Evolutionary conservation across 2,329 filamentous ascomycete species (phyloP), one percentile per base, ranked within the genome.

Genomic region (Fusarium penzigii): DNA sequence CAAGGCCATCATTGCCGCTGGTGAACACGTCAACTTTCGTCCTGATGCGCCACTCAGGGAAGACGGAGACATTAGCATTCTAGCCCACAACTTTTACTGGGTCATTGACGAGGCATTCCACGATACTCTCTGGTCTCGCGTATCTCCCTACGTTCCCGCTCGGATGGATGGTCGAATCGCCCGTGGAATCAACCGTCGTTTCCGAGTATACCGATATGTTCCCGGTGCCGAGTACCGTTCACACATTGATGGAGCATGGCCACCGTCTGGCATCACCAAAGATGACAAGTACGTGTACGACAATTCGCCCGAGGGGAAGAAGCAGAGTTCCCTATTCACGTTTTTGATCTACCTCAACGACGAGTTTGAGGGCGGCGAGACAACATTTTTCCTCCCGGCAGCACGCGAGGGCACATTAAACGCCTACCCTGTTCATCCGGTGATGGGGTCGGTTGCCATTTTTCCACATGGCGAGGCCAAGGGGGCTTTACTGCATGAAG

Each of bases 81-180:
- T 89, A 1, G 86, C 86, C 0, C 86, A 89, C 72, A 89, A 89
- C 68, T 88, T 89, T 60, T 89, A 89, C 72, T 89, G 86, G 86
- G 76, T 89, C 9, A 76, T 85, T 12, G 86, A 89, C 58, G 73
- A 76, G 17, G 74, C 76, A 0, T 88, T 89, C 66, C 81, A 85
- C 61, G 79, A 86, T 51, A 77, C 73, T 13, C 74, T 89, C 2
- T 89, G 86, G 86, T 68, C 72, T 0, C 78, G 86, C 13, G 80
- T 89, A 3, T 71, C 77, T 3, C 71, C 77, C 0, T 85, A 83
- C 44, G 79, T 89, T 0, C 85, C 87, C 0, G 65, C 72, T 0
- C 69, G 70, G 0, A 72, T 87, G 1, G 76, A 77, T 13, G 86
- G 86, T 0, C 81, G 80, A 36, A 66, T 74, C 17, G 84, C 81